These are phyloP conservation scores for Penicillium sumatraense DNA, from an alignment of 2,329 filamentous ascomycete genomes.

Conservation along the genomic window DNA sequence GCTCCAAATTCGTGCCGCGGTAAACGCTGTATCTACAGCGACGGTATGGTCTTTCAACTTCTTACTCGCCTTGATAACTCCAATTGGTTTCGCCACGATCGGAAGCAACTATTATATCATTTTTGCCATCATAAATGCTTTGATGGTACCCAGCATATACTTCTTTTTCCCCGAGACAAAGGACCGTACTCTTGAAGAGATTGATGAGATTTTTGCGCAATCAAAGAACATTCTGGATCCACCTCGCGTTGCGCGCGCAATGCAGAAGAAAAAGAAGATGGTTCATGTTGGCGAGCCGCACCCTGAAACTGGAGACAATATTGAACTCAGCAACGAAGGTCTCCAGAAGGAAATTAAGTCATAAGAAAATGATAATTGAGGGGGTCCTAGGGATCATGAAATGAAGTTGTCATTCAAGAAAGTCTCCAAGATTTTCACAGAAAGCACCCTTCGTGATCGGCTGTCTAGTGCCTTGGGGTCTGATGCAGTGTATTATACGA, in stretches of 20 bases:
- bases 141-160: constrained; percentile 37
- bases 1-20: constrained; percentile 46
- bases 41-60: constrained; percentile 46
- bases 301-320: neutral
- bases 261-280: neutral
- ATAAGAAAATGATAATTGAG: neutral
- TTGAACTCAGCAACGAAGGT: neutral
- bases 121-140: constrained; percentile 46
- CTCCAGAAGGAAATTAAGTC: neutral
- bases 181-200: constrained; percentile 43
- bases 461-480: too few species aligned
- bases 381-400: too few species aligned
- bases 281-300: neutral
- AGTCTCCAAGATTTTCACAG: too few species aligned
- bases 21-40: constrained; percentile 60
- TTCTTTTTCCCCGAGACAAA: constrained; percentile 47
- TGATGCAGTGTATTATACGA: too few species aligned
- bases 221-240: constrained; percentile 18
- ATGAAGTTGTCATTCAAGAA: too few species aligned
- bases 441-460: too few species aligned
- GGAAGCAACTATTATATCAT: constrained; percentile 53
- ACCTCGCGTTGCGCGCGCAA: neutral
- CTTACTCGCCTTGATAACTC: constrained; percentile 41
- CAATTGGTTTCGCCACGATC: constrained; percentile 48
- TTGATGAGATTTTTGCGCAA: constrained; percentile 42